phyloP scores from a whole-genome alignment of 169 alveolate species.

The Plasmodium inui region DNA sequence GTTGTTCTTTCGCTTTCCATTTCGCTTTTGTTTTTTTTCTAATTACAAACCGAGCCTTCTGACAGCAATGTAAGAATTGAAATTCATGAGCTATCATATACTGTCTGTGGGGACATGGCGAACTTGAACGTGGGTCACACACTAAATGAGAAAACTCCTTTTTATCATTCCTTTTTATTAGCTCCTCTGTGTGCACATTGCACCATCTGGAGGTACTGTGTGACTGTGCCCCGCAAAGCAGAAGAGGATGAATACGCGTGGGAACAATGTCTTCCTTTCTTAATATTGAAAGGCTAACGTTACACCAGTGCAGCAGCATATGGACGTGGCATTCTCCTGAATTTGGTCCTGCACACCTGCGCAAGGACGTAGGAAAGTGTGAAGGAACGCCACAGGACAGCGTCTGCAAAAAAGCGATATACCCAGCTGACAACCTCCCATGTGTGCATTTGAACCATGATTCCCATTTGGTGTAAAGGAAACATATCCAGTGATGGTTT shows the following conservation, averaged over 20 bases:
- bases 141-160: neutral
- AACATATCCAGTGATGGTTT: too few relatives aligned
- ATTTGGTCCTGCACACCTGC: too few relatives aligned
- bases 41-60: constrained; percentile 5
- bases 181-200: neutral
- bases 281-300: too few relatives aligned
- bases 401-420: too few relatives aligned
- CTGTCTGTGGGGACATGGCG: neutral
- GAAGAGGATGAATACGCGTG: neutral
- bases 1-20: neutral
- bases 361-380: too few relatives aligned
- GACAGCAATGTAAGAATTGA: neutral
- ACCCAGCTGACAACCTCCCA: too few relatives aligned
- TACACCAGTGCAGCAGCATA: too few relatives aligned
- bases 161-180: neutral
- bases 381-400: too few relatives aligned
- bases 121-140: neutral
- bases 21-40: constrained; percentile 12
- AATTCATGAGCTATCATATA: neutral
- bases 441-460: too few relatives aligned
- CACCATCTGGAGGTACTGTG: neutral
- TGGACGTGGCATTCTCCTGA: too few relatives aligned
- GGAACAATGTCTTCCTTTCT: neutral
- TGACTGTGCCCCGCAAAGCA: too few relatives aligned
- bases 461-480: too few relatives aligned